Percentiles rank a stretch among this genome's conserved stretches.
phyloP scores from a whole-genome alignment of 2,329 filamentous ascomycete species.

The Fusarium anthophilum region DNA sequence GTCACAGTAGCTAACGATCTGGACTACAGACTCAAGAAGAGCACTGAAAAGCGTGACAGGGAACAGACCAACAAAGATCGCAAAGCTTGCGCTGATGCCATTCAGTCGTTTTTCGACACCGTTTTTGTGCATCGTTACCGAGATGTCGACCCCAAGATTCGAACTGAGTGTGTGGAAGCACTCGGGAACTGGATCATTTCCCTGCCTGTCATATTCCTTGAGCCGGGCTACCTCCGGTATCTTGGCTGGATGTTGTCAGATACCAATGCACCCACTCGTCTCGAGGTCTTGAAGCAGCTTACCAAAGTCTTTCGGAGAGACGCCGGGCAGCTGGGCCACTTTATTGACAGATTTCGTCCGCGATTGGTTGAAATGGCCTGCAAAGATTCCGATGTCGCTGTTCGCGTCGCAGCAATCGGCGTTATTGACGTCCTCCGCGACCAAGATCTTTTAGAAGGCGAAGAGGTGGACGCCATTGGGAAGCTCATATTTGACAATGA shows the following conservation, averaged over 20 bases:
- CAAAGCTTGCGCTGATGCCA: slow-evolving; percentile 73
- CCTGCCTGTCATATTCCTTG: slow-evolving; percentile 88
- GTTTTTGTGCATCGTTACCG: slow-evolving; percentile 96
- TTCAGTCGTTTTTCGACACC: slow-evolving; percentile 89
- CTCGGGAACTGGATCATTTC: slow-evolving; percentile 89
- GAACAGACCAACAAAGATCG: slow-evolving; percentile 75
- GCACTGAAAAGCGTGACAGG: slow-evolving; percentile 78
- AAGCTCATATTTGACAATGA: slow-evolving; percentile 91
- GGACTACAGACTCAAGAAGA: slow-evolving; percentile 77
- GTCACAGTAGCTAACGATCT: slow-evolving; percentile 78
- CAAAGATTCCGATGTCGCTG: slow-evolving; percentile 80
- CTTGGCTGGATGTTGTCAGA: slow-evolving; percentile 96
- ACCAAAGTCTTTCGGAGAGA: slow-evolving; percentile 81
- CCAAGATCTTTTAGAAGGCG: slow-evolving; percentile 86
- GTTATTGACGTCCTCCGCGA: slow-evolving; percentile 84
- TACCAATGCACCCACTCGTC: slow-evolving; percentile 74
- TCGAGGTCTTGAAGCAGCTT: slow-evolving; percentile 89
- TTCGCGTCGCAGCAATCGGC: slow-evolving; percentile 82
- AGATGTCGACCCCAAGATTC: slow-evolving; percentile 89
- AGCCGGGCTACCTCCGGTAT: slow-evolving; percentile 90
- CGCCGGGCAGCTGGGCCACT: slow-evolving; percentile 85
- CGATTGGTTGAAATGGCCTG: slow-evolving; percentile 94
- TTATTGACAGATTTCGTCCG: slow-evolving; percentile 89
- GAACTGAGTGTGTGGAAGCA: slow-evolving; percentile 86
- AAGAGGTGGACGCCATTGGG: slow-evolving; percentile 89